These are phyloP conservation scores for Penicillium crystallinum DNA, from an alignment of 495 filamentous ascomycete species.

Conservation along the genomic window DNA sequence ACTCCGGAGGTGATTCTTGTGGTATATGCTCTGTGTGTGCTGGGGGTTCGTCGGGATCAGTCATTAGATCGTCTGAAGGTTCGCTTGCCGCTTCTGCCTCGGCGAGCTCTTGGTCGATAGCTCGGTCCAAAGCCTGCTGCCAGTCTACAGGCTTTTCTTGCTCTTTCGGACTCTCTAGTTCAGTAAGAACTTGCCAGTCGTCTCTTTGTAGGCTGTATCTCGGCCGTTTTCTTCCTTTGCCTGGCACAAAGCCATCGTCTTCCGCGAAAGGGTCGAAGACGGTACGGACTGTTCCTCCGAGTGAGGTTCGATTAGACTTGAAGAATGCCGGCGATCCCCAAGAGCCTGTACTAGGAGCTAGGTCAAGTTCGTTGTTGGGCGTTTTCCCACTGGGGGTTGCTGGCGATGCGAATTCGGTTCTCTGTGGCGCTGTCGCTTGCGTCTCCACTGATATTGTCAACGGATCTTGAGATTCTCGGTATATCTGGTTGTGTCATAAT, in stretches of 20 bases:
- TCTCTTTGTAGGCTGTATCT: constrained; percentile 63
- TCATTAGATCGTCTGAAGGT: constrained; percentile 4
- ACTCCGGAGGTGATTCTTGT: constrained; percentile 13
- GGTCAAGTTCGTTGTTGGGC: constrained; percentile 1
- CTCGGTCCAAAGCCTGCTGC: constrained; percentile 29
- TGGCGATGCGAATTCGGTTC: constrained; percentile 17
- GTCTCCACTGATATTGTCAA: constrained; percentile 46
- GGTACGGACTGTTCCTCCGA: constrained; percentile 53
- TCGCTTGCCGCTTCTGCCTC: constrained; percentile 7
- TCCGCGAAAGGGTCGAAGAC: constrained; percentile 65
- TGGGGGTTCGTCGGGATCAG: constrained; percentile 11
- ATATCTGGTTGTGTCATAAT: constrained; percentile 22
- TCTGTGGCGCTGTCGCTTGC: constrained; percentile 20
- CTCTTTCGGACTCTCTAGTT: constrained; percentile 60
- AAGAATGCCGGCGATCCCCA: constrained; percentile 77
- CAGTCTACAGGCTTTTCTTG: constrained; percentile 28
- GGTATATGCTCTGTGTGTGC: constrained; percentile 9
- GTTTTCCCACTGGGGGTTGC: constrained; percentile 20
- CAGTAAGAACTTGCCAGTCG: constrained; percentile 66
- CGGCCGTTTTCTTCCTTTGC: constrained; percentile 64
- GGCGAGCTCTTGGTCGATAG: constrained; percentile 25
- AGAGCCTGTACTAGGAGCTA: constrained; percentile 4
- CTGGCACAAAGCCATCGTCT: constrained; percentile 57
- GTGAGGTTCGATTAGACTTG: constrained; percentile 57
- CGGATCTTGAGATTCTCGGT: constrained; percentile 25